A percentile compares a stretch with the other conserved stretches of the same genome.
These are phyloP conservation scores for Sporothrix humicola DNA, from an alignment of 2,329 filamentous ascomycete genomes.

Conservation along the genomic window DNA sequence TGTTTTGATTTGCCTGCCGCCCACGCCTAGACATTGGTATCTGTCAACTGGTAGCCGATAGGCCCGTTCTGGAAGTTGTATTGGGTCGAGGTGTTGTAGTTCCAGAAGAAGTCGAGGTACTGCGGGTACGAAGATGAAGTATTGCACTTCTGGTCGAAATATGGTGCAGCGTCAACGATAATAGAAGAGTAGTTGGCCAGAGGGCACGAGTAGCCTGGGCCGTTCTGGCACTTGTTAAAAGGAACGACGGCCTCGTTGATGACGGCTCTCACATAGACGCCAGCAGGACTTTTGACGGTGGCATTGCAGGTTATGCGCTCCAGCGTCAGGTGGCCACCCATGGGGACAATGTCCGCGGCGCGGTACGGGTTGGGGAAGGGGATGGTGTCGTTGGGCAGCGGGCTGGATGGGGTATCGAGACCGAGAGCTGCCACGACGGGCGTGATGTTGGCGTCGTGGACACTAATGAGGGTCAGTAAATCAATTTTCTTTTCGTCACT, in stretches of 20 bases:
- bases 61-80: neutral
- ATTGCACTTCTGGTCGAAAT: neutral
- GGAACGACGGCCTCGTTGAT: neutral
- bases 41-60: neutral
- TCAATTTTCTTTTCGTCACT: too few relatives aligned
- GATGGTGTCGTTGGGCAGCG: neutral
- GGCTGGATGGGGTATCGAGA: neutral
- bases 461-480: neutral
- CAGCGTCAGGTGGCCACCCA: neutral
- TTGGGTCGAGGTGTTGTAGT: neutral
- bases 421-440: neutral
- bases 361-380: neutral
- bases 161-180: neutral
- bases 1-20: too few relatives aligned
- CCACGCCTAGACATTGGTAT: neutral
- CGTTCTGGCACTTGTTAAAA: slow-evolving; percentile 3
- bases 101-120: slow-evolving; percentile 1
- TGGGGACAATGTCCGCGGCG: neutral
- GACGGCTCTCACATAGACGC: neutral
- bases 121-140: neutral
- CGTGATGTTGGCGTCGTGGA: neutral
- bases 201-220: slow-evolving; percentile 2
- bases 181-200: neutral
- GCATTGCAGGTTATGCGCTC: slow-evolving; percentile 6
- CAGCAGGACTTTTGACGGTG: neutral